These are phyloP conservation scores for Ceratobasidium sp. DNA, from an alignment of 1,284 basidiomycete species.

Conservation along the genomic window DNA sequence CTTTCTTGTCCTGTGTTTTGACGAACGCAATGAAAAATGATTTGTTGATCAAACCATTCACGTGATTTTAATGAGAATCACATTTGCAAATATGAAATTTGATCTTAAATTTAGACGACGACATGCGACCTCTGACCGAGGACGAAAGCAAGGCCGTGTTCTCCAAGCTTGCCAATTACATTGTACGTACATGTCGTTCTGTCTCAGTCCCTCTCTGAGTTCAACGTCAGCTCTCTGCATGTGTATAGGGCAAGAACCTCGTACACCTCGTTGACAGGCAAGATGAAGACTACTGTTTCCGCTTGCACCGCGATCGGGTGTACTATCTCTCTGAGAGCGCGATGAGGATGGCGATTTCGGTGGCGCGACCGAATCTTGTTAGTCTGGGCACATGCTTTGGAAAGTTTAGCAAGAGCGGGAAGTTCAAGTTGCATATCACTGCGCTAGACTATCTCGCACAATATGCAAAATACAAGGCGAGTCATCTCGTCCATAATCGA, in stretches of 20 bases:
- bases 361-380: constrained; percentile 92
- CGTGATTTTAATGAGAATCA: constrained; percentile 4
- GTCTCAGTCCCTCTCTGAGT: neutral
- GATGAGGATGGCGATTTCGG: constrained; percentile 91
- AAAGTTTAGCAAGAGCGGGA: constrained; percentile 97
- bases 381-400: constrained; percentile 97
- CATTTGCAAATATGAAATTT: constrained; percentile 32
- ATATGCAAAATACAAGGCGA: constrained; percentile 97
- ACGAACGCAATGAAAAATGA: constrained; percentile 8
- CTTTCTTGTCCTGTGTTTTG: too few relatives aligned
- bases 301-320: constrained; percentile 89
- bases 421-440: constrained; percentile 97
- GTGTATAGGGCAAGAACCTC: constrained; percentile 81
- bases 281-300: constrained; percentile 90
- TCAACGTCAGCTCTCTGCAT: neutral
- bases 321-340: constrained; percentile 94
- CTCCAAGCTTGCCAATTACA: constrained; percentile 90
- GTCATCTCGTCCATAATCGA: neutral
- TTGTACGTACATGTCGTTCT: constrained; percentile 62
- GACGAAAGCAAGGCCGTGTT: constrained; percentile 89
- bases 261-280: constrained; percentile 88
- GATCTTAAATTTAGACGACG: constrained; percentile 41
- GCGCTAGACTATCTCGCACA: constrained; percentile 93
- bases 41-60: neutral
- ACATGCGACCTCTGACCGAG: constrained; percentile 85